Evolutionary conservation across 2,329 filamentous ascomycete genomes (phyloP), one percentile per base, ranked within the genome.

Genomic region (Pyrenophora seminiperda): DNA sequence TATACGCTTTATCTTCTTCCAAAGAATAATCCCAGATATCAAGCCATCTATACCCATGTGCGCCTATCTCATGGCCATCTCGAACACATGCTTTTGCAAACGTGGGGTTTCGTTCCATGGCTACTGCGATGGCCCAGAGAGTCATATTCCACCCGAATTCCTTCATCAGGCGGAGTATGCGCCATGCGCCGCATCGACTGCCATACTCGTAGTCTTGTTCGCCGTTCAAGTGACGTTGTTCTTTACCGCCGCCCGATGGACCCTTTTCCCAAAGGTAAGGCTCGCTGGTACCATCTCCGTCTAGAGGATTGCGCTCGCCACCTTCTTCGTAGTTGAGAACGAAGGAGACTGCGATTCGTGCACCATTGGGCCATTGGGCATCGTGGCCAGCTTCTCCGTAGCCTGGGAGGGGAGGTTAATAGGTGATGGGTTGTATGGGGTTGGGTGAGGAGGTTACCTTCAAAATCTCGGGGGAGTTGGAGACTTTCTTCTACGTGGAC

Each of bases 151-250:
- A 79, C 30, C 71, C 68, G 46, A 78, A 65, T 34, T 76, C 71
- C 55, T 78, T 76, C 70, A 81, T 80, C 45, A 81, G 60, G 7
- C 74, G 66, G 54, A 80, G 76, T 5, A 81, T 67, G 1, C 79
- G 69, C 79, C 79, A 81, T 56, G 77, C 76, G 3, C 79, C 79
- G 2, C 73, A 75, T 3, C 79, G 73, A 29, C 73, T 74, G 29
- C 79, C 77, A 59, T 82, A 82, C 52, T 82, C 79, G 56, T 77
- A 82, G 52, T 81, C 79, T 36, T 71, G 73, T 65, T 82, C 79
- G 39, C 73, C 73, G 49, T 78, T 80, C 49, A 75, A 66, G 33
- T 70, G 73, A 27, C 78, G 72, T 52, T 77, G 75, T 50, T 76
- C 73, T 15, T 50, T 45, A 22, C 53, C 53, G 50, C 72, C 58